phyloP scores from a whole-genome alignment of 75 land plant species.

The Isoetes taiwanensis region DNA sequence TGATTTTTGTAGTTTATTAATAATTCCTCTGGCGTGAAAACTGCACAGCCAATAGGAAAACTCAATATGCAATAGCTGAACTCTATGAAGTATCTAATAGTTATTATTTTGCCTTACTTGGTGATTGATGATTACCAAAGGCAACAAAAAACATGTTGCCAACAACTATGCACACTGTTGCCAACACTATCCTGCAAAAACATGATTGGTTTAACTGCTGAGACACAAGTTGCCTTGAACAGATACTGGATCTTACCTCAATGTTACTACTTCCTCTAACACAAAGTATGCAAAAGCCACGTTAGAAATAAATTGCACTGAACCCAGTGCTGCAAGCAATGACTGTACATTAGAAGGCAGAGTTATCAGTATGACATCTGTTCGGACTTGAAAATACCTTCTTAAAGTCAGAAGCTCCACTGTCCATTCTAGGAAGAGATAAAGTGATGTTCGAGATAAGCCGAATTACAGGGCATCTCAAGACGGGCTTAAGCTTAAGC shows the following conservation, averaged over 20 bases:
- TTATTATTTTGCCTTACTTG: too few relatives aligned
- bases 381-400: too few relatives aligned
- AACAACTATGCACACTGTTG: conserved; percentile 76
- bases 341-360: too few relatives aligned
- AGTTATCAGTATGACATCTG: too few relatives aligned
- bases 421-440: too few relatives aligned
- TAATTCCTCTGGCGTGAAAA: conserved; percentile 88
- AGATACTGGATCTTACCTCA: conserved; percentile 43
- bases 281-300: conserved; percentile 95
- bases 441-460: too few relatives aligned
- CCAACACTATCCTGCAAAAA: conserved; percentile 58
- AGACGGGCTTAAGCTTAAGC: too few relatives aligned
- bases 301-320: conserved; percentile 95
- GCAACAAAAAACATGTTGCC: conserved; percentile 94
- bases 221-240: not conserved
- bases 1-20: conserved; percentile 66
- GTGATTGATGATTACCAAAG: conserved; percentile 95
- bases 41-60: too few relatives aligned
- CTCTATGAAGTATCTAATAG: too few relatives aligned
- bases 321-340: conserved; percentile 94
- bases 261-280: conserved; percentile 67
- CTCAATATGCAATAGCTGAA: too few relatives aligned
- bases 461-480: too few relatives aligned
- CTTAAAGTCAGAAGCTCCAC: too few relatives aligned
- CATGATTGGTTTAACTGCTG: not conserved